Percentiles rank a stretch among this genome's conserved stretches.
Evolutionary conservation across 179 eudicot species (phyloP).

Genomic region (Nepenthes alata): DNA sequence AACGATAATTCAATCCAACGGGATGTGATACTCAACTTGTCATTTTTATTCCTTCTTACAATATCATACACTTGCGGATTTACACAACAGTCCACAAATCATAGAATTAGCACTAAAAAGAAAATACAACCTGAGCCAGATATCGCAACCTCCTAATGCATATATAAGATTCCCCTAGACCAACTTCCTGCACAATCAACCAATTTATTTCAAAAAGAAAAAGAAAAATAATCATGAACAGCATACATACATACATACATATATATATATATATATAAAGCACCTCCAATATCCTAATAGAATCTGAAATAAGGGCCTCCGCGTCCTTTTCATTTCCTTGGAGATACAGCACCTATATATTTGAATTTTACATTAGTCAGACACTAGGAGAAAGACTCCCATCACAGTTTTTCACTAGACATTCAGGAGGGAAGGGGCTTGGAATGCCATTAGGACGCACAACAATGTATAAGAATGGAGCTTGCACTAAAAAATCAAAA

Average conservation of each 20-base stretch:
- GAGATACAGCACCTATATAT: conserved; percentile 52
- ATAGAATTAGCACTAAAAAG: too few species aligned
- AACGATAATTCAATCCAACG: too few species aligned
- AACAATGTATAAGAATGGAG: too few species aligned
- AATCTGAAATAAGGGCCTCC: conserved; percentile 59
- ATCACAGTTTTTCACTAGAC: too few species aligned
- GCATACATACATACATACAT: neutral
- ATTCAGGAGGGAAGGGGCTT: too few species aligned
- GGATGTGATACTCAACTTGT: too few species aligned
- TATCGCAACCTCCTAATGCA: conserved; percentile 72
- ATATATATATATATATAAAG: neutral
- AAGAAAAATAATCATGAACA: conserved; percentile 7
- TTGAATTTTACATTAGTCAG: neutral
- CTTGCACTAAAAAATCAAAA: too few species aligned
- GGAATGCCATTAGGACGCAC: too few species aligned
- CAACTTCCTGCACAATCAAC: conserved; percentile 46
- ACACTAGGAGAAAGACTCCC: too few species aligned
- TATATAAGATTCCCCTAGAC: conserved; percentile 62
- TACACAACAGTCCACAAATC: too few species aligned
- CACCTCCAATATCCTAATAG: conserved; percentile 78
- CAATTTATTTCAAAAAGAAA: conserved; percentile 2
- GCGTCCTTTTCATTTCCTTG: conserved; percentile 69
- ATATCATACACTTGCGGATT: too few species aligned
- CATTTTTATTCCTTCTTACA: too few species aligned
- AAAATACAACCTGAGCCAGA: conserved; percentile 62